A percentile compares a stretch with the other conserved stretches of the same genome.
Evolutionary conservation across 2,329 filamentous ascomycete genomes (phyloP).

Genomic region (Coniochaeta pulveracea): DNA sequence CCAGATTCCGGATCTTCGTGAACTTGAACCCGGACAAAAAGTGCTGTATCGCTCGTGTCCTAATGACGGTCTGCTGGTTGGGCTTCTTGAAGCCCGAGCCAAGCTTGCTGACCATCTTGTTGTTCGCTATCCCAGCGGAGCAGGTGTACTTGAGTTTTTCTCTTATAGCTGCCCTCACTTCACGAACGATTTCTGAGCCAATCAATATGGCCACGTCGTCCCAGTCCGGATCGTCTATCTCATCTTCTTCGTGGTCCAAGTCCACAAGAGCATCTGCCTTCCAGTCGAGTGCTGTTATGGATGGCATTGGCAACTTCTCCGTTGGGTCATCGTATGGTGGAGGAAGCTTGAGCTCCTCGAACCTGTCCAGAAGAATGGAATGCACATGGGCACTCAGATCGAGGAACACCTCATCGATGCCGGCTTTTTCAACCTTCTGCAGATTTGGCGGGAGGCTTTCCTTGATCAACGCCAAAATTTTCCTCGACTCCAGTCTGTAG

Average conservation of each 20-base stretch:
- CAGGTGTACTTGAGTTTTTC: slow-evolving; percentile 76
- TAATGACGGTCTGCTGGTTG: slow-evolving; percentile 86
- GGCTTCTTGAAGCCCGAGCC: slow-evolving; percentile 89
- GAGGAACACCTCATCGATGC: slow-evolving; percentile 91
- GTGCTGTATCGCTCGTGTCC: slow-evolving; percentile 66
- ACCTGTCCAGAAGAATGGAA: slow-evolving; percentile 60
- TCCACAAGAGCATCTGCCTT: slow-evolving; percentile 71
- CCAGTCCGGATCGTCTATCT: slow-evolving; percentile 84
- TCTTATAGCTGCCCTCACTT: slow-evolving; percentile 58
- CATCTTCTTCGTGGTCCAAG: slow-evolving; percentile 58
- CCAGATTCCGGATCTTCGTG: slow-evolving; percentile 89
- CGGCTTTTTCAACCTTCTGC: slow-evolving; percentile 81
- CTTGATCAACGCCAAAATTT: slow-evolving; percentile 71
- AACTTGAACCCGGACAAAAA: slow-evolving; percentile 85
- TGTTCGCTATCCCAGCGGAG: slow-evolving; percentile 77
- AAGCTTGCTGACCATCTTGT: slow-evolving; percentile 93
- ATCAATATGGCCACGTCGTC: slow-evolving; percentile 83
- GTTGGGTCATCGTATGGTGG: slow-evolving; percentile 64
- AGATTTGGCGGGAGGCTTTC: slow-evolving; percentile 52
- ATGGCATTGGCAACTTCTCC: slow-evolving; percentile 61
- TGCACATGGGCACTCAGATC: slow-evolving; percentile 83
- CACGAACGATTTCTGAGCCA: slow-evolving; percentile 78
- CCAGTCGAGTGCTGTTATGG: slow-evolving; percentile 67
- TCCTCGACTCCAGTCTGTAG: slow-evolving; percentile 75
- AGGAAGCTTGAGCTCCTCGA: slow-evolving; percentile 57